Conservation (phyloP, 1,284 basidiomycete species). For the Ganoderma multipileum region DNA sequence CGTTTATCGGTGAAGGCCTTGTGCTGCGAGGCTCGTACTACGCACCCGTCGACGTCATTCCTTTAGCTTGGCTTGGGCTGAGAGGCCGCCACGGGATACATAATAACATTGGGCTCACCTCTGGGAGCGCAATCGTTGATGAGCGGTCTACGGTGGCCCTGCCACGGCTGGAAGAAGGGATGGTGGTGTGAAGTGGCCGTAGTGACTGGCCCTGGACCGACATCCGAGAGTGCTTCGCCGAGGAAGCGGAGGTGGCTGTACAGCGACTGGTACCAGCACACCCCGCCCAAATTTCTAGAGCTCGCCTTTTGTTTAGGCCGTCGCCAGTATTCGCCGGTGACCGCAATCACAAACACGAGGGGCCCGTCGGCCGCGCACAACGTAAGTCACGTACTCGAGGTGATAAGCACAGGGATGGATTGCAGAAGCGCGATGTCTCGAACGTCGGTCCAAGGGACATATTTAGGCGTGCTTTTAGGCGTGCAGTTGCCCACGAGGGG, state of each 20-base stretch:
- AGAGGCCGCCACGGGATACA: not conserved
- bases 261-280: not conserved
- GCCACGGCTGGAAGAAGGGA: not conserved
- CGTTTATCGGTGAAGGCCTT: not conserved
- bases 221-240: not conserved
- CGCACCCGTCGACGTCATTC: not conserved
- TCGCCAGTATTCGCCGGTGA: not conserved
- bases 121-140: not conserved
- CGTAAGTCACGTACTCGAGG: not conserved
- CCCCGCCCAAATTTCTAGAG: not conserved
- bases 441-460: not conserved
- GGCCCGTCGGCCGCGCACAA: not conserved
- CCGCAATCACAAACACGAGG: not conserved
- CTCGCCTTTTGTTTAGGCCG: not conserved
- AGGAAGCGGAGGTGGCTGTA: slow-evolving; percentile 5
- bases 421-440: not conserved
- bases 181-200: not conserved
- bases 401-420: not conserved
- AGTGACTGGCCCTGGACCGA: not conserved
- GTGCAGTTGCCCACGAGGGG: not conserved
- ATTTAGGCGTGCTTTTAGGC: not conserved
- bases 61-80: not conserved
- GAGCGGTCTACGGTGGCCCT: not conserved
- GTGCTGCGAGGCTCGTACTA: not conserved
- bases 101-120: not conserved